Conservation (phyloP, 495 filamentous ascomycete genomes). For the Staphylotrichum longicolle region DNA sequence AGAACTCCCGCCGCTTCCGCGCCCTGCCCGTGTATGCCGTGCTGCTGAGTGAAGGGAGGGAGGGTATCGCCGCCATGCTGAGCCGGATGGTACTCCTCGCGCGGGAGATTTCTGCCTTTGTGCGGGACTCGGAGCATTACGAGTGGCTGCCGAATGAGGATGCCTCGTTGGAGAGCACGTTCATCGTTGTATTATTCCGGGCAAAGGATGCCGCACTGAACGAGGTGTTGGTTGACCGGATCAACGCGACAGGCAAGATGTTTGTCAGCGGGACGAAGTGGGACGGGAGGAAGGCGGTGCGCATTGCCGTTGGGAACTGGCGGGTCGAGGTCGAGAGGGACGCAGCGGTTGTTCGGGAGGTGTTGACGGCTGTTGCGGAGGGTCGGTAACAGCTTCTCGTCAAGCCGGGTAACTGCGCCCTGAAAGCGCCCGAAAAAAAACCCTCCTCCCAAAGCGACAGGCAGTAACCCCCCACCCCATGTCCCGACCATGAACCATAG, state of each 20-base stretch:
- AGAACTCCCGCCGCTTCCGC: constrained; percentile 89
- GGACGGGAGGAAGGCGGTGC: constrained; percentile 65
- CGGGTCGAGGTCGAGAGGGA: constrained; percentile 58
- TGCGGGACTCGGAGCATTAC: constrained; percentile 58
- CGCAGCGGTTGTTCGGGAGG: constrained; percentile 48
- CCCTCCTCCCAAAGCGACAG: background rate
- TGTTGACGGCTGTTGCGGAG: constrained; percentile 40
- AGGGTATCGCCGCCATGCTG: constrained; percentile 70
- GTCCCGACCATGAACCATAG: background rate
- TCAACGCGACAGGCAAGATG: constrained; percentile 72
- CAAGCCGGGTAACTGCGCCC: background rate
- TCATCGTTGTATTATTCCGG: constrained; percentile 77
- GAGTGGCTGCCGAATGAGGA: constrained; percentile 59
- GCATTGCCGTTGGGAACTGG: constrained; percentile 87
- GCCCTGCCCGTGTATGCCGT: constrained; percentile 85
- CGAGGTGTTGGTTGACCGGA: constrained; percentile 57
- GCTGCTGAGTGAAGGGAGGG: constrained; percentile 68
- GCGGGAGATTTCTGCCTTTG: constrained; percentile 59
- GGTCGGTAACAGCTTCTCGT: background rate
- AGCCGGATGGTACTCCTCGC: constrained; percentile 69
- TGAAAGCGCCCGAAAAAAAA: background rate
- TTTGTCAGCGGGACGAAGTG: constrained; percentile 83
- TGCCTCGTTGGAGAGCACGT: constrained; percentile 46
- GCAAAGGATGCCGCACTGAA: constrained; percentile 71
- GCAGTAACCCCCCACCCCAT: background rate